A percentile compares a stretch with the other conserved stretches of the same genome.
These are phyloP conservation scores for Marasmius fiardii DNA, from an alignment of 1,284 basidiomycete genomes.

Conservation along the genomic window DNA sequence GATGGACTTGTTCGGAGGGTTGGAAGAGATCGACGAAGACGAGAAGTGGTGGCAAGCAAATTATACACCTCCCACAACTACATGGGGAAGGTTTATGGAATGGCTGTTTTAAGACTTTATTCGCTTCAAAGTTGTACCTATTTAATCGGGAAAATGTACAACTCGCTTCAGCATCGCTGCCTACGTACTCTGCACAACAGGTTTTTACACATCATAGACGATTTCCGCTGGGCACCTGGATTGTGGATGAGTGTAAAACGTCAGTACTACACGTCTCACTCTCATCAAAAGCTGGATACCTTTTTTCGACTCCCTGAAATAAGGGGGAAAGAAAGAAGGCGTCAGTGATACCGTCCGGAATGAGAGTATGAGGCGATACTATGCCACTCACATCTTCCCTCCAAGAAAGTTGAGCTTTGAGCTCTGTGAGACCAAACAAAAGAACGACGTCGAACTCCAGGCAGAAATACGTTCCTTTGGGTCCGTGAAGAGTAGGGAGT, in stretches of 20 bases:
- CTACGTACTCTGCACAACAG: too few species aligned
- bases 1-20: constrained; percentile 14
- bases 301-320: background rate
- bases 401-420: constrained; percentile 43
- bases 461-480: constrained; percentile 26
- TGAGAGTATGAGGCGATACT: background rate
- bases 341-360: background rate
- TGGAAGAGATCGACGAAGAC: constrained; percentile 14
- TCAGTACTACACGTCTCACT: background rate
- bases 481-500: constrained; percentile 10
- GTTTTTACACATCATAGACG: constrained; percentile 30
- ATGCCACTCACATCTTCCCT: constrained; percentile 33
- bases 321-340: background rate
- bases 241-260: background rate
- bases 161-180: background rate
- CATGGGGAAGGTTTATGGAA: constrained; percentile 14
- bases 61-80: constrained; percentile 10
- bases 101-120: background rate
- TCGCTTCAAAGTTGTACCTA: too few species aligned
- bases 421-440: constrained; percentile 42
- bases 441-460: constrained; percentile 36
- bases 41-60: constrained; percentile 14
- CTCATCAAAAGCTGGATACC: background rate
- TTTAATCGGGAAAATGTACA: too few species aligned
- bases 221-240: constrained; percentile 33